A percentile compares a stretch with the other conserved stretches of the same genome.
phyloP scores from a whole-genome alignment of 768 basidiomycete species.

The Royoungia palumana region DNA sequence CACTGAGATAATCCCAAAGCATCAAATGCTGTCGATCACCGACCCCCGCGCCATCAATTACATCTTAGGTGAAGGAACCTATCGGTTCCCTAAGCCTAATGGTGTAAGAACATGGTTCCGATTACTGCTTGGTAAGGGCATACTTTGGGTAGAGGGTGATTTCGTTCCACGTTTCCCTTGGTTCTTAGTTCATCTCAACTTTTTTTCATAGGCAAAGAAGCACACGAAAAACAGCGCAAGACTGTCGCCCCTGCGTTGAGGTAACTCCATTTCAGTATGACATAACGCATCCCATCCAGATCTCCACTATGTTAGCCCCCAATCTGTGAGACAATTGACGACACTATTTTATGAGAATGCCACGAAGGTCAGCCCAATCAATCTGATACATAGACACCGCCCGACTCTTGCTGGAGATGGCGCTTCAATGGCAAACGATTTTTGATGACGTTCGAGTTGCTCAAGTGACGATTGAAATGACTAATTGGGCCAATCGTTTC shows the following conservation, averaged over 20 bases:
- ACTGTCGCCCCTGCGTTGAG: conserved; percentile 55
- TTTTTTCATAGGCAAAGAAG: conserved; percentile 43
- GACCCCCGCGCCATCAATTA: conserved; percentile 52
- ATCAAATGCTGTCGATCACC: conserved; percentile 55
- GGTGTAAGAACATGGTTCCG: conserved; percentile 65
- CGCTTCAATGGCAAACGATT: conserved; percentile 46
- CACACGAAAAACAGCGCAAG: conserved; percentile 54
- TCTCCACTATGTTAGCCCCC: conserved; percentile 34
- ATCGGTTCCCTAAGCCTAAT: conserved; percentile 58
- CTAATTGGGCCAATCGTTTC: conserved; percentile 58
- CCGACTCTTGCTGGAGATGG: conserved; percentile 33
- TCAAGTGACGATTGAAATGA: conserved; percentile 50
- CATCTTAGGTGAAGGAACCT: conserved; percentile 52
- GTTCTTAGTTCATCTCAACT: conserved; percentile 1
- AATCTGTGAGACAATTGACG: conserved; percentile 50
- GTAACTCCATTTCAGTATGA: conserved; percentile 28
- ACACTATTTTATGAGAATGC: conserved; percentile 56
- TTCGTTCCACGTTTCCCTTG: neutral
- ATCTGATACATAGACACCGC: neutral
- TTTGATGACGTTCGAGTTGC: conserved; percentile 40
- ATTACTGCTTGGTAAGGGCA: conserved; percentile 57
- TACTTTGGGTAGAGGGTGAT: conserved; percentile 64
- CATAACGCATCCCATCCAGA: neutral
- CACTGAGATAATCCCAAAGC: conserved; percentile 34
- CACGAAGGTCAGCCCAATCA: conserved; percentile 27